Conservation (phyloP, 345 rosid species). For the Pistacia integerrima region DNA sequence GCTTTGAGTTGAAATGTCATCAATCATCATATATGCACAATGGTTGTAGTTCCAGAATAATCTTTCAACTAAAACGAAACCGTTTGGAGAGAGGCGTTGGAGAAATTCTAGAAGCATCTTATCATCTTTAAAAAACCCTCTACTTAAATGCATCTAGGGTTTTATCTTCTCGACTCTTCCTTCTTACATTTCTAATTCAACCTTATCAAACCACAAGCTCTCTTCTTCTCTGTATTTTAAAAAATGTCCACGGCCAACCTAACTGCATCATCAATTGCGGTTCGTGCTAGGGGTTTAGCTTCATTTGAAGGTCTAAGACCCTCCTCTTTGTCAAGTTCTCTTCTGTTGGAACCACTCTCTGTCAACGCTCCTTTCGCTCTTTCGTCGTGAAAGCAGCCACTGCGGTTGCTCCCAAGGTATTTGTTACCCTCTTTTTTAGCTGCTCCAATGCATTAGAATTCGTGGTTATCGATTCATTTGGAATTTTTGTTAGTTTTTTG, state of each 20-base stretch:
- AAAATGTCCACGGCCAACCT: slow-evolving; percentile 71
- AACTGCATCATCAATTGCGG: slow-evolving; percentile 54
- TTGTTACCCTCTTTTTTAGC: neutral
- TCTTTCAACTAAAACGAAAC: too few relatives aligned
- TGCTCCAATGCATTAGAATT: neutral
- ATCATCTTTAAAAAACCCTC: slow-evolving; percentile 12
- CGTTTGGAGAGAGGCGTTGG: too few relatives aligned
- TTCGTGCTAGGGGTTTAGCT: slow-evolving; percentile 53
- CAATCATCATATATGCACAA: too few relatives aligned
- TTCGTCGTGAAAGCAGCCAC: slow-evolving; percentile 85
- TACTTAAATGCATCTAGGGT: slow-evolving; percentile 10
- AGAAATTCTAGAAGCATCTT: slow-evolving; percentile 21
- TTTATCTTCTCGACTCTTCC: slow-evolving; percentile 18
- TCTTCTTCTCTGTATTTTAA: neutral
- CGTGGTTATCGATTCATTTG: neutral
- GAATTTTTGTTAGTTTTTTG: neutral
- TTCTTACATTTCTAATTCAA: neutral
- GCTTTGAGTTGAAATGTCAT: too few relatives aligned
- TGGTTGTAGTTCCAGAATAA: too few relatives aligned
- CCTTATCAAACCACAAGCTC: neutral
- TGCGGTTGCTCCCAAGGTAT: slow-evolving; percentile 92
- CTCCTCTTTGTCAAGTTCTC: slow-evolving; percentile 56
- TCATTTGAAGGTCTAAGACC: slow-evolving; percentile 66
- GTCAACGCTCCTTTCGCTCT: slow-evolving; percentile 42
- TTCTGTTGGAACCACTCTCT: slow-evolving; percentile 38